Evolutionary conservation across 2,329 filamentous ascomycete species (phyloP).

Genomic region (Didymella lethalis): DNA sequence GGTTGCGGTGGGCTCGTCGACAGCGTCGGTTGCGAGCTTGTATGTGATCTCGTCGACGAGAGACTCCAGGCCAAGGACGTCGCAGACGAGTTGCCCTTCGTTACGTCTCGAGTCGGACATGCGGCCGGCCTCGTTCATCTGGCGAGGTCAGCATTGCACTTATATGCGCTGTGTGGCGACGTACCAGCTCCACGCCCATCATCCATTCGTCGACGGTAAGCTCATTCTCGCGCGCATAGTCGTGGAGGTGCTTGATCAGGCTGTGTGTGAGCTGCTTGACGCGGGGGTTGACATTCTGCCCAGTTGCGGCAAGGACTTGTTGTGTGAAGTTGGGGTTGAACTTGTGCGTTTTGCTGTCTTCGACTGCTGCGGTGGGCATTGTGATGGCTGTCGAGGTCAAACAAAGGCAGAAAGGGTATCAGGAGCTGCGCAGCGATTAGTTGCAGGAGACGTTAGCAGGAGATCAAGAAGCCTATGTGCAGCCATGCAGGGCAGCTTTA

Average conservation of each 20-base stretch:
- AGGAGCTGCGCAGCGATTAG: conserved; percentile 11
- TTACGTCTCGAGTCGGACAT: conserved; percentile 70
- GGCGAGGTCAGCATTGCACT: conserved; percentile 11
- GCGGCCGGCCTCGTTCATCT: conserved; percentile 68
- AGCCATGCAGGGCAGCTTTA: conserved; percentile 22
- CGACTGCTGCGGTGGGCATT: conserved; percentile 14
- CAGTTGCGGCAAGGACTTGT: conserved; percentile 76
- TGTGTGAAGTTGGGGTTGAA: conserved; percentile 81
- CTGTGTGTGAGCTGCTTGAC: conserved; percentile 69
- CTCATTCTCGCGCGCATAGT: conserved; percentile 79
- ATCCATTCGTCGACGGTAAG: conserved; percentile 82
- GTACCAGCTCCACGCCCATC: conserved; percentile 72
- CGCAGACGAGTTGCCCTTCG: conserved; percentile 67
- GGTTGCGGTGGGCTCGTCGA: conserved; percentile 68
- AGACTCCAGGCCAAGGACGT: conserved; percentile 66
- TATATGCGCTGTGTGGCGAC: background rate
- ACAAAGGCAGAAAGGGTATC: background rate
- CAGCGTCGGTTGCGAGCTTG: conserved; percentile 64
- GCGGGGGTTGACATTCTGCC: conserved; percentile 71
- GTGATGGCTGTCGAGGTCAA: background rate
- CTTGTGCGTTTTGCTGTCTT: conserved; percentile 38
- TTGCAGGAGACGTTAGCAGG: conserved; percentile 1
- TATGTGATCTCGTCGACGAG: conserved; percentile 82
- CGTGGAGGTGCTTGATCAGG: conserved; percentile 76
- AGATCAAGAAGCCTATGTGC: conserved; percentile 6